Evolutionary conservation across 1,284 basidiomycete genomes (phyloP), one percentile per base, ranked within the genome.

Genomic region (Tausonia pullulans): DNA sequence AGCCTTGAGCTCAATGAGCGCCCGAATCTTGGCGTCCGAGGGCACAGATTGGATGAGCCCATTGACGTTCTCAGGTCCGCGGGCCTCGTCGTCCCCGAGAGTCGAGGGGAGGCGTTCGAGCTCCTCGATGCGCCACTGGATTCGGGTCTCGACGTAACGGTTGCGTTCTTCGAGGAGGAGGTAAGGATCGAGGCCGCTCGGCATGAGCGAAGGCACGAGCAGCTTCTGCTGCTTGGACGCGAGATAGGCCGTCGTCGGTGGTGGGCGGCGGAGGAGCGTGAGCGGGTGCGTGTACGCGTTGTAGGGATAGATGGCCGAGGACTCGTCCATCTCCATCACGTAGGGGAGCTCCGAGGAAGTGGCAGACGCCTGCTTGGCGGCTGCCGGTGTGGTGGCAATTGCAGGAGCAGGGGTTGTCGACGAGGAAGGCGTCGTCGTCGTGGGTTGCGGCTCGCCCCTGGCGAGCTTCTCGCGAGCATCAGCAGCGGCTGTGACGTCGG

Each of bases 1-100:
- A 8, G 86, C 84, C 74, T 97, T 96, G 73, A 98, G 85, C 78
- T 98, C 95, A 70, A 98, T 97, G 63, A 95, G 79, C 0, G 92
- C 91, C 62, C 87, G 86, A 16, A 98, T 80, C 52, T 70, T 74
- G 65, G 56, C 73, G 48, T 75, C 68, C 75, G 69, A 80, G 80
- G 69, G 83, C 79, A 69, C 81, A 53, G 83, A 78, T 10, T 76
- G 72, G 13, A 74, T 70, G 50, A 84, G 64, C 13, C 72, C 76
- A 63, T 73, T 69, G 8, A 83, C 79, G 60, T 81, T 79, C 61
- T 74, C 71, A 4, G 74, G 71, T 81, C 87, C 70, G 85, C 82
- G 65, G 39, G 81, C 80, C 13, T 86, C 90, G 27, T 27, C 27
- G 58, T 89, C 85, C 6, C 88, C 88, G 69, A 91, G 84, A 50